phyloP scores from a whole-genome alignment of 2,329 filamentous ascomycete species.

The Graphiopsis chlorocephala region DNA sequence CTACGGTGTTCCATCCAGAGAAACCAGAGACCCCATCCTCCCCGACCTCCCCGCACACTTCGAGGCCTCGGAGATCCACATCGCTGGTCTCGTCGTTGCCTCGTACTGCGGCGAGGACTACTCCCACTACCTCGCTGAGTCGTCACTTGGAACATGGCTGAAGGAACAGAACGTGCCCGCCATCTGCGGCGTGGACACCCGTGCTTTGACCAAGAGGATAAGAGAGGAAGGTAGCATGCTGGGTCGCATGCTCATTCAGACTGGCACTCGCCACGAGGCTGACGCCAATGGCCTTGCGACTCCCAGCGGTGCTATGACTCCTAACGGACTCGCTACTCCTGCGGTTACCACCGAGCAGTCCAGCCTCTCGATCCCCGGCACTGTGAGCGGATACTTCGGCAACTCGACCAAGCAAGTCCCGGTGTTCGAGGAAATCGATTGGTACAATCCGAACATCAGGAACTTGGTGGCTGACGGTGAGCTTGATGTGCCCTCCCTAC shows the following conservation, averaged over 20 bases:
- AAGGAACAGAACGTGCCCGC: slow-evolving; percentile 94
- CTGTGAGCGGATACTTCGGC: slow-evolving; percentile 31
- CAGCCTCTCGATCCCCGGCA: slow-evolving; percentile 35
- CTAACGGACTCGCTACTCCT: slow-evolving; percentile 29
- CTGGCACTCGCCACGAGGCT: slow-evolving; percentile 38
- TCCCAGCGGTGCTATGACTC: slow-evolving; percentile 26
- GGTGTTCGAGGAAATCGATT: slow-evolving; percentile 75
- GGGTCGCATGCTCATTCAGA: slow-evolving; percentile 79
- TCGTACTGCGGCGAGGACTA: slow-evolving; percentile 93
- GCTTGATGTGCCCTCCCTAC: slow-evolving; percentile 30
- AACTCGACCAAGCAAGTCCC: slow-evolving; percentile 32
- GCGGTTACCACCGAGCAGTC: slow-evolving; percentile 31
- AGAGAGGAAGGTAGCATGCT: slow-evolving; percentile 95
- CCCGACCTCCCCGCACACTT: slow-evolving; percentile 87
- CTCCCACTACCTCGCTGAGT: slow-evolving; percentile 88
- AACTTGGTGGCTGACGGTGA: slow-evolving; percentile 95
- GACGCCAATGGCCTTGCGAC: slow-evolving; percentile 34
- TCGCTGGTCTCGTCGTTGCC: slow-evolving; percentile 85
- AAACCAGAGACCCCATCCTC: slow-evolving; percentile 79
- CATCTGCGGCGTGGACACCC: slow-evolving; percentile 92
- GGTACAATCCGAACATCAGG: slow-evolving; percentile 86
- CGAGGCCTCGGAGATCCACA: slow-evolving; percentile 88
- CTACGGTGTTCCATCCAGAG: slow-evolving; percentile 90
- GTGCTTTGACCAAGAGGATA: slow-evolving; percentile 90
- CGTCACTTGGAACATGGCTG: slow-evolving; percentile 89